These are phyloP conservation scores for Phytophthora niederhauseri DNA, from an alignment of 352 stramenopile species.

Conservation along the genomic window DNA sequence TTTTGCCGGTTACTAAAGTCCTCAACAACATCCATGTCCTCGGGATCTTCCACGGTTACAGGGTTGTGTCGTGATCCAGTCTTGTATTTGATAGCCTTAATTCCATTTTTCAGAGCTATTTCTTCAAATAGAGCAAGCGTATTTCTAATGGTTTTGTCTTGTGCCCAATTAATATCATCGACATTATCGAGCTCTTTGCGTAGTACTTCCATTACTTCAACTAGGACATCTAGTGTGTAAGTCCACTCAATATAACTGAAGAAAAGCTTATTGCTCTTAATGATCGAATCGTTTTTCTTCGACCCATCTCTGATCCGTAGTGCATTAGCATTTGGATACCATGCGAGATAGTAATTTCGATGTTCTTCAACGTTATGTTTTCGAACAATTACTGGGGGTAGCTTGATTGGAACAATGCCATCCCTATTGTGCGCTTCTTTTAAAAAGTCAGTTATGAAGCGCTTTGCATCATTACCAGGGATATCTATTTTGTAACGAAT, in stretches of 20 bases:
- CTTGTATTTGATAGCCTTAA: background rate
- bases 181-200: no score
- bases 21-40: background rate
- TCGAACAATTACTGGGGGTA: background rate
- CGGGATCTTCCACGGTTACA: no score
- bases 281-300: background rate
- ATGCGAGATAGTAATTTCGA: background rate
- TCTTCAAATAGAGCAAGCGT: background rate
- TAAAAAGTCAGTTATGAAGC: background rate
- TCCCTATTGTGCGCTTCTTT: background rate
- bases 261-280: background rate
- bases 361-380: background rate
- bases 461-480: background rate
- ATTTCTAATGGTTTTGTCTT: no score
- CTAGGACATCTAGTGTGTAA: background rate
- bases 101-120: background rate
- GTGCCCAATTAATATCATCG: no score
- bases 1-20: background rate
- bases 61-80: no score
- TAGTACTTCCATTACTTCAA: background rate
- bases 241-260: background rate
- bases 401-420: background rate
- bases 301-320: background rate
- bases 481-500: no score
- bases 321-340: background rate